Conservation (phyloP, 768 basidiomycete species). For the Leccinum truebloodii region DNA sequence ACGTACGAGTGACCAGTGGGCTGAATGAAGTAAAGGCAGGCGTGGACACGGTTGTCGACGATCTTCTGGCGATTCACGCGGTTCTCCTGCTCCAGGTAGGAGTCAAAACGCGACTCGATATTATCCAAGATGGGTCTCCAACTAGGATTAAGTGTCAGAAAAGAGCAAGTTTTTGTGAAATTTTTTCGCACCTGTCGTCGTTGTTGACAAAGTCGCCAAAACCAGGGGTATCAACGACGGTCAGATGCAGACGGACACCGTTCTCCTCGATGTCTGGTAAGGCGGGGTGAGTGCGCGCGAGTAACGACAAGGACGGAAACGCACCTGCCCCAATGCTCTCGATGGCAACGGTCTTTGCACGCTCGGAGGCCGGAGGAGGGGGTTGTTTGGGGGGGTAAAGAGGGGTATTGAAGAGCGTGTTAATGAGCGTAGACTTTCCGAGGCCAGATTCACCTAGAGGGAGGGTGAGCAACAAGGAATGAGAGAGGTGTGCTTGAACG, state of each 20-base stretch:
- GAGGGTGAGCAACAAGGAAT: slow-evolving; percentile 5
- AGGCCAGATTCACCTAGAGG: slow-evolving; percentile 92
- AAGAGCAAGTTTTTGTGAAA: slow-evolving; percentile 11
- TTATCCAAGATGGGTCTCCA: slow-evolving; percentile 99
- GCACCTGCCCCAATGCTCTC: slow-evolving; percentile 97
- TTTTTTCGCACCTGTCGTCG: slow-evolving; percentile 76
- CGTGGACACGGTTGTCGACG: slow-evolving; percentile 96
- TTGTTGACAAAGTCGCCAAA: slow-evolving; percentile 99
- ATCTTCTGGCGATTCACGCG: slow-evolving; percentile 94
- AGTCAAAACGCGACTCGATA: slow-evolving; percentile 97
- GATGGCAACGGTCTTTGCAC: slow-evolving; percentile 92
- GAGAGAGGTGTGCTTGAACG: slow-evolving; percentile 37
- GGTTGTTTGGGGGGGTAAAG: slow-evolving; percentile 91
- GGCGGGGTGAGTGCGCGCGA: slow-evolving; percentile 18
- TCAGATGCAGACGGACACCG: slow-evolving; percentile 92
- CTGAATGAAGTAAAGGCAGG: slow-evolving; percentile 98
- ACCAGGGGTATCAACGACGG: slow-evolving; percentile 99
- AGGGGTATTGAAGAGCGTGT: slow-evolving; percentile 96
- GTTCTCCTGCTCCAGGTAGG: slow-evolving; percentile 98
- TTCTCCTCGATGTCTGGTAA: slow-evolving; percentile 95
- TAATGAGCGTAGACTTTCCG: slow-evolving; percentile 98
- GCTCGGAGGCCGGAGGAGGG: slow-evolving; percentile 80
- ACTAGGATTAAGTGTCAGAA: slow-evolving; percentile 43
- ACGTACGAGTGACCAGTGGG: slow-evolving; percentile 96
- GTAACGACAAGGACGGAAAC: slow-evolving; percentile 11